Conservation (phyloP, 768 basidiomycete genomes). For the Tricholoma sp. region DNA sequence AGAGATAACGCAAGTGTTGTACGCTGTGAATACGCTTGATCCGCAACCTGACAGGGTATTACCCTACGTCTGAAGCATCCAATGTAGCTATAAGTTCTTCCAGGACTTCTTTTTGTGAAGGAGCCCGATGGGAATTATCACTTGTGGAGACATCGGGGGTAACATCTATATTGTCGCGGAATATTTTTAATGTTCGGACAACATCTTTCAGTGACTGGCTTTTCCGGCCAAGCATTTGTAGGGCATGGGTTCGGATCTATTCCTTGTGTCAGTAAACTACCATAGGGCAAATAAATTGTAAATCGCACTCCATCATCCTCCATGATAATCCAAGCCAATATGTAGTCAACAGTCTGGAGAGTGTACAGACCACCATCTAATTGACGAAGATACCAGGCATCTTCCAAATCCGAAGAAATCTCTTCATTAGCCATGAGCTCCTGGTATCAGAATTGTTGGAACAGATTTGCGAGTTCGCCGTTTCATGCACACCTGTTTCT, state of each 20-base stretch:
- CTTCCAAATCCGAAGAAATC: conserved; percentile 61
- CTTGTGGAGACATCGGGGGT: conserved; percentile 28
- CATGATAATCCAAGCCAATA: conserved; percentile 93
- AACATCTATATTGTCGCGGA: conserved; percentile 69
- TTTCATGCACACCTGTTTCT: conserved; percentile 49
- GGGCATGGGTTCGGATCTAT: conserved; percentile 74
- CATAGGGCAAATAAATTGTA: background rate
- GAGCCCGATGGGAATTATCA: conserved; percentile 32
- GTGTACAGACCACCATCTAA: conserved; percentile 86
- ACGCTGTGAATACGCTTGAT: conserved; percentile 1
- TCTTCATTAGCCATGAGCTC: conserved; percentile 36
- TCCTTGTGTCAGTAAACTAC: background rate
- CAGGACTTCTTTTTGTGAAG: conserved; percentile 64
- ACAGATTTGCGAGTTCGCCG: background rate
- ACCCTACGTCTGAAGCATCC: conserved; percentile 17
- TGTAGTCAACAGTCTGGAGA: conserved; percentile 89
- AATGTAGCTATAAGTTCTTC: conserved; percentile 63
- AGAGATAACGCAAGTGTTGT: conserved; percentile 5
- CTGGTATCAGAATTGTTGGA: conserved; percentile 32
- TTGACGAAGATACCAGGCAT: conserved; percentile 78
- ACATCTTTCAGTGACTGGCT: conserved; percentile 68
- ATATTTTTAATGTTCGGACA: conserved; percentile 62
- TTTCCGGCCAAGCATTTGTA: conserved; percentile 71
- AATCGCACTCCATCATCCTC: conserved; percentile 91
- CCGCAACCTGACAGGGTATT: background rate